phyloP scores from a whole-genome alignment of 306 rosid species.

The Castanopsis chinensis region DNA sequence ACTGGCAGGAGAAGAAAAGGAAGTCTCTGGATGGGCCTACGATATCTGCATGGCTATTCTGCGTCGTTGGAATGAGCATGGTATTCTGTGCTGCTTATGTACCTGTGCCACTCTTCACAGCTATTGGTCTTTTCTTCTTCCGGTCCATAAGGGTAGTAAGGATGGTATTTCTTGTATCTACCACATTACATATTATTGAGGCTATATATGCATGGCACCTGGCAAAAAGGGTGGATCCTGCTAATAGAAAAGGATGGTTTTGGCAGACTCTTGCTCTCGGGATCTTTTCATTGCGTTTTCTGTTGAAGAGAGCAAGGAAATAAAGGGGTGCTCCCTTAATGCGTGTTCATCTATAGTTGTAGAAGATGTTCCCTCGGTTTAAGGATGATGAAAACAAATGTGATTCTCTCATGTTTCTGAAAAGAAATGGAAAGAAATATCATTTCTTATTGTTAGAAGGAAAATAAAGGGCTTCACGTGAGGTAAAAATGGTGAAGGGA shows the following conservation, averaged over 20 bases:
- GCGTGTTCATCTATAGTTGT: neutral
- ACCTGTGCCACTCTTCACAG: constrained; percentile 53
- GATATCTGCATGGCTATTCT: constrained; percentile 59
- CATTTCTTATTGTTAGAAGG: neutral
- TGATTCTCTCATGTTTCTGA: neutral
- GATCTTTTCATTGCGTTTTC: constrained; percentile 67
- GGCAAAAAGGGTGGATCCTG: constrained; percentile 76
- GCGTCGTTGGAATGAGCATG: constrained; percentile 58
- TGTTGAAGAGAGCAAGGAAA: constrained; percentile 57
- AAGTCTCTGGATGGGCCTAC: constrained; percentile 76
- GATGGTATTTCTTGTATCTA: constrained; percentile 42
- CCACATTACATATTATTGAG: constrained; percentile 49
- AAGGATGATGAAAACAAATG: neutral
- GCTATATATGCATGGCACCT: constrained; percentile 69
- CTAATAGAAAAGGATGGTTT: constrained; percentile 76
- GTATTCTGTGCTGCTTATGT: constrained; percentile 73
- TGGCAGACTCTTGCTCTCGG: constrained; percentile 84
- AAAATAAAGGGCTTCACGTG: neutral
- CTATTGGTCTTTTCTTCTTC: constrained; percentile 49
- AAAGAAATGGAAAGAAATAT: neutral
- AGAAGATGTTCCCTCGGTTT: neutral
- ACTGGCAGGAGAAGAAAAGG: constrained; percentile 76
- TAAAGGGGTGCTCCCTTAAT: neutral
- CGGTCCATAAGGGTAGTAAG: constrained; percentile 56
- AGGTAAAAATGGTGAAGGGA: neutral